Base-by-base conservation (phyloP, 2,329 filamentous ascomycete genomes). In the Phaeoacremonium minimum region DNA sequence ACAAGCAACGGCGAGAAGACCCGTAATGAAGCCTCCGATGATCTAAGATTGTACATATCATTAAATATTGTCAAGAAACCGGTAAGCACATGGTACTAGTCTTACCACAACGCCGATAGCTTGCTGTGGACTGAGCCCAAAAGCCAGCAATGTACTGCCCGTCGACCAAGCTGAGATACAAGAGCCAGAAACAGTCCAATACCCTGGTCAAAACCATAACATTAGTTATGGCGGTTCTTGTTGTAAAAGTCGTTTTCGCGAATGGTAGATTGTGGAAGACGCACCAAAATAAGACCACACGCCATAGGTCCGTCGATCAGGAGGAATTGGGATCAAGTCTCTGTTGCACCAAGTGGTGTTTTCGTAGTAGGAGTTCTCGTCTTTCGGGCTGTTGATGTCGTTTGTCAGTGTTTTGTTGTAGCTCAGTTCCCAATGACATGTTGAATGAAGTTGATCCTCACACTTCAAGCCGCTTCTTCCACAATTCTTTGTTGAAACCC, bases 51-150 rank as follows among this genome's bases (percentile, higher is more conserved):
- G n/a, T n/a, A n/a, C n/a, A n/a, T n/a, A n/a, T n/a, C n/a, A n/a
- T n/a, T n/a, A n/a, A n/a, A n/a, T n/a, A n/a, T n/a, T n/a, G n/a
- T n/a, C 12, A 34, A 32, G 22, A 33, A 33, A 22, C 36, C 36
- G n/a, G 36, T 19, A 33, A 38, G 36, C n/a, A n/a, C n/a, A n/a
- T n/a, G n/a, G n/a, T n/a, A n/a, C n/a, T n/a, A n/a, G n/a, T 9
- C 37, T 30, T 18, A 39, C 37, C 16, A 39, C 37, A 9, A 44
- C 44, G 7, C 46, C 47, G 28, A 53, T 52, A 14, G 50, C 50
- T 28, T 53, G 48, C 32, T 48, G 48, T 9, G 49, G 49, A 30
- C 48, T 53, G 12, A 52, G 47, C 9, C 50, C 50, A 37, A 52
- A 51, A 12, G 42, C 44, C 12, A 53, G 33, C 9, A 53, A 41